Percentiles rank a stretch among this genome's conserved stretches.
phyloP scores from a whole-genome alignment of 148 eudicot genomes.

The Talinum fruticosum region DNA sequence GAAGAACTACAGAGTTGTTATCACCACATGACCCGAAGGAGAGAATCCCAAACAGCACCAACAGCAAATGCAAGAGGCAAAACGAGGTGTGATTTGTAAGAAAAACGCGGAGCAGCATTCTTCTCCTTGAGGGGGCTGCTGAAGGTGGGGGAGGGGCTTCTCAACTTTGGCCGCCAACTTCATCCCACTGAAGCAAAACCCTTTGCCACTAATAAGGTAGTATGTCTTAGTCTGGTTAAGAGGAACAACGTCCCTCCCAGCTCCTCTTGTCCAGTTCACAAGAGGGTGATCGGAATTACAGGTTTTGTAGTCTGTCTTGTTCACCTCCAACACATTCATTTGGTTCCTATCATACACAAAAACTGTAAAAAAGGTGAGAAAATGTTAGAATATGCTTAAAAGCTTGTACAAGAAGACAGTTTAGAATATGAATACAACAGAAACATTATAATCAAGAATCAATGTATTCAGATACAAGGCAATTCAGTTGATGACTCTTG shows the following conservation, averaged over 20 bases:
- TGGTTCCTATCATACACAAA: slow-evolving; percentile 86
- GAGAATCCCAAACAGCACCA: slow-evolving; percentile 68
- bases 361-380: slow-evolving; percentile 31
- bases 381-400: neutral
- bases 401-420: neutral
- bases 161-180: slow-evolving; percentile 53
- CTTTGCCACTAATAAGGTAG: slow-evolving; percentile 74
- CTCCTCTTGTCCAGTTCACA: slow-evolving; percentile 71
- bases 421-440: neutral
- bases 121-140: slow-evolving; percentile 36
- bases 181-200: slow-evolving; percentile 77
- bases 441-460: neutral
- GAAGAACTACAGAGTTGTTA: too few relatives aligned
- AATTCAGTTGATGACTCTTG: neutral
- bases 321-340: slow-evolving; percentile 62
- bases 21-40: slow-evolving; percentile 42
- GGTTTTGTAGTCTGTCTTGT: slow-evolving; percentile 63
- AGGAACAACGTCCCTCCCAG: slow-evolving; percentile 78
- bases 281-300: slow-evolving; percentile 64
- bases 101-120: slow-evolving; percentile 26
- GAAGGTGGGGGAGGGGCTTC: slow-evolving; percentile 72
- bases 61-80: slow-evolving; percentile 57
- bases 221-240: slow-evolving; percentile 56
- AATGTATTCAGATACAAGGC: neutral
- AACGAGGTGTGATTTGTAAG: slow-evolving; percentile 35